Conservation (phyloP, 116 monocot genomes). For the Posidonia oceanica region DNA sequence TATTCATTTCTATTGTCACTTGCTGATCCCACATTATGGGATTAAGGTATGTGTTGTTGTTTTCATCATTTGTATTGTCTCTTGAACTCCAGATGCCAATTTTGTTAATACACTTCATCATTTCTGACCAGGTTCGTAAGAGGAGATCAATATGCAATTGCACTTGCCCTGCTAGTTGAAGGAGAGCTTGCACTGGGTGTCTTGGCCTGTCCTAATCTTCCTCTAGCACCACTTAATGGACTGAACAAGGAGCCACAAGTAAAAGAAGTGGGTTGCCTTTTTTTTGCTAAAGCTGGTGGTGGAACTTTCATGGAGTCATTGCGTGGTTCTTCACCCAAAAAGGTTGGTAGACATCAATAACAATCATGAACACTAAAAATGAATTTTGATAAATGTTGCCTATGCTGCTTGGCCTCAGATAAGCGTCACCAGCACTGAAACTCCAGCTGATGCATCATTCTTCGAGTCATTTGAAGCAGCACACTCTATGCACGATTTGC, state of each 20-base stretch:
- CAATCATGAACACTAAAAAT: not conserved
- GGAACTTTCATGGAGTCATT: slow-evolving; percentile 66
- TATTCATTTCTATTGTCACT: not conserved
- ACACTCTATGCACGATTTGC: slow-evolving; percentile 77
- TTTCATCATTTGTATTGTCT: not conserved
- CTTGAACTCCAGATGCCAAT: too few relatives aligned
- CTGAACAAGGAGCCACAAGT: slow-evolving; percentile 6
- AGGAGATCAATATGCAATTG: slow-evolving; percentile 98
- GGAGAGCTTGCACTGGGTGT: slow-evolving; percentile 85
- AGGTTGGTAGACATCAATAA: slow-evolving; percentile 24
- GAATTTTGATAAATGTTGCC: not conserved
- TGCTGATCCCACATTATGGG: not conserved
- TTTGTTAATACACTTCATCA: too few relatives aligned
- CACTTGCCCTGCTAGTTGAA: slow-evolving; percentile 75
- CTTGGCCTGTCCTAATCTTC: slow-evolving; percentile 94
- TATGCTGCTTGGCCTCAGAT: slow-evolving; percentile 33
- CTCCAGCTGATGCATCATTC: slow-evolving; percentile 77
- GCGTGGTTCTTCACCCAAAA: slow-evolving; percentile 43
- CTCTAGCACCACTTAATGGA: slow-evolving; percentile 30
- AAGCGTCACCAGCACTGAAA: slow-evolving; percentile 45
- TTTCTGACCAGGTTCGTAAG: slow-evolving; percentile 52
- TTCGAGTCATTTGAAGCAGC: slow-evolving; percentile 96
- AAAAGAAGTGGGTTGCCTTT: slow-evolving; percentile 68
- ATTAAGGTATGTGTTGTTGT: too few relatives aligned
- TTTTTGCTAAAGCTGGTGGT: slow-evolving; percentile 68